phyloP scores from a whole-genome alignment of 139 green algal species.

The Coccomyxa sp. region DNA sequence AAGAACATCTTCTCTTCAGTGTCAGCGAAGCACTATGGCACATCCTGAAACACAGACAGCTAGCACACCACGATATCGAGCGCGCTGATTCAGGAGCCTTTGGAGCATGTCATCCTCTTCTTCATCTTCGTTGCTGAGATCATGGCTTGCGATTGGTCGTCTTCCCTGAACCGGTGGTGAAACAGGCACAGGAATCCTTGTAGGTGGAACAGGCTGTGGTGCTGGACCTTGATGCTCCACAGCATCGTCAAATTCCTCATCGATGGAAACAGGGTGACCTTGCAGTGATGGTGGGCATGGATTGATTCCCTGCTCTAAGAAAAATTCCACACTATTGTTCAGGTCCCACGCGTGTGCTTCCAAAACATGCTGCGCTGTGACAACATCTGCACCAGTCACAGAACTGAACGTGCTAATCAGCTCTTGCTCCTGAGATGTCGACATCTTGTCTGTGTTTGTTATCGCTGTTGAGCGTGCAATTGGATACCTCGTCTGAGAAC shows the following conservation, averaged over 20 bases:
- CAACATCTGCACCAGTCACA: slow-evolving; percentile 25
- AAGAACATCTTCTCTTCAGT: too few relatives aligned
- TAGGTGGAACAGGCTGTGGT: slow-evolving; percentile 9
- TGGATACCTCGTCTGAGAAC: too few relatives aligned
- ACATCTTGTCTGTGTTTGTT: background rate
- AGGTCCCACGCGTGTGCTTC: slow-evolving; percentile 38
- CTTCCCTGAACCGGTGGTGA: background rate
- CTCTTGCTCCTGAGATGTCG: background rate
- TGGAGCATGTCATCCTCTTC: too few relatives aligned
- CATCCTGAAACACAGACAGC: too few relatives aligned
- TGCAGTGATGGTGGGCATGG: background rate
- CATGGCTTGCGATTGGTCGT: background rate
- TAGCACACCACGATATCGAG: too few relatives aligned
- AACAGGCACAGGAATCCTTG: slow-evolving; percentile 2
- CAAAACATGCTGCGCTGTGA: slow-evolving; percentile 37
- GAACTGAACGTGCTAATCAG: slow-evolving; percentile 25
- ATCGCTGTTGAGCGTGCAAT: too few relatives aligned
- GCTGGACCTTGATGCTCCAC: slow-evolving; percentile 13
- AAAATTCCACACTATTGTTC: slow-evolving; percentile 27
- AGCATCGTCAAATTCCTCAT: slow-evolving; percentile 16
- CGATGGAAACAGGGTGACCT: background rate
- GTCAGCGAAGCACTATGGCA: too few relatives aligned
- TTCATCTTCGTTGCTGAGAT: too few relatives aligned
- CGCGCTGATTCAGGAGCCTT: too few relatives aligned
- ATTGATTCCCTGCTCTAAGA: slow-evolving; percentile 18